phyloP scores from a whole-genome alignment of 2,329 filamentous ascomycete species.

The Daldinia sp. region DNA sequence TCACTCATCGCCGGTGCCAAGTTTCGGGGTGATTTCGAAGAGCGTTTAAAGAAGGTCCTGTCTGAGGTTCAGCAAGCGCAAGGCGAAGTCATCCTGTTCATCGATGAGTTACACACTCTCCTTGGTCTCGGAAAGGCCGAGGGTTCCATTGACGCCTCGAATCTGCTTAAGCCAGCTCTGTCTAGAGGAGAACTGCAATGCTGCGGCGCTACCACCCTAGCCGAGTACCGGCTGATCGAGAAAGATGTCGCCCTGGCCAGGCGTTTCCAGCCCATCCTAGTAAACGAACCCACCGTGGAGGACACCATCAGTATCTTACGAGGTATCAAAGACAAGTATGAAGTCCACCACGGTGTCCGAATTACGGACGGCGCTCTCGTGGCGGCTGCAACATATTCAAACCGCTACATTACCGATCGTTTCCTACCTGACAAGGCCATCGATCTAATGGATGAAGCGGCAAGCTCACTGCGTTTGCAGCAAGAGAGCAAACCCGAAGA shows the following conservation, averaged over 20 bases:
- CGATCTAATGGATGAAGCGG: slow-evolving; percentile 95
- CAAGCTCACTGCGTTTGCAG: slow-evolving; percentile 87
- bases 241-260: slow-evolving; percentile 94
- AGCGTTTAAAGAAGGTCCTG: slow-evolving; percentile 89
- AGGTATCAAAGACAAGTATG: slow-evolving; percentile 97
- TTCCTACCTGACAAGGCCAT: slow-evolving; percentile 98
- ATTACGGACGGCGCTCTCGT: slow-evolving; percentile 94
- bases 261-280: slow-evolving; percentile 92
- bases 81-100: slow-evolving; percentile 91
- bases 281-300: slow-evolving; percentile 90
- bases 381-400: slow-evolving; percentile 90
- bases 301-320: slow-evolving; percentile 96
- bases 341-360: slow-evolving; percentile 94
- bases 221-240: slow-evolving; percentile 92
- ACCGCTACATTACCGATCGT: slow-evolving; percentile 95
- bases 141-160: slow-evolving; percentile 95
- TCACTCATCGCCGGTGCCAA: slow-evolving; percentile 96
- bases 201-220: slow-evolving; percentile 92
- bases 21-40: slow-evolving; percentile 95
- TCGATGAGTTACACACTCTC: slow-evolving; percentile 93
- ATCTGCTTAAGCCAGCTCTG: slow-evolving; percentile 92
- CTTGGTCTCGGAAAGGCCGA: slow-evolving; percentile 94
- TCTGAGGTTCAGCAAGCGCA: slow-evolving; percentile 91
- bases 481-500: slow-evolving; percentile 97
- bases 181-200: slow-evolving; percentile 93